phyloP scores from a whole-genome alignment of 352 stramenopile genomes.

The Phytophthora sp. region DNA sequence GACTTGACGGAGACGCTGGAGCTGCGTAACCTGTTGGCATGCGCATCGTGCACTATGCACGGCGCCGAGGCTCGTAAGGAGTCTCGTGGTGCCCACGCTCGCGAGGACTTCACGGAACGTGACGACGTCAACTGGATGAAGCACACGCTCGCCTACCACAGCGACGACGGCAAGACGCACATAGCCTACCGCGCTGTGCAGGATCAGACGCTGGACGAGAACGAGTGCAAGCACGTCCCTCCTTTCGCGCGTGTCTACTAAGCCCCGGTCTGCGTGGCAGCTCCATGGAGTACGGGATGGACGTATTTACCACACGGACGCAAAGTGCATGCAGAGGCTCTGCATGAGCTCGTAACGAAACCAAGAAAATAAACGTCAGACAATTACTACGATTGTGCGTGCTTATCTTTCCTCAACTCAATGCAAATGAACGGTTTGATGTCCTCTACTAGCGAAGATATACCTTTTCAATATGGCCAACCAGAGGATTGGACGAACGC shows the following conservation, averaged over 20 bases:
- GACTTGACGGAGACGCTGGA: conserved; percentile 97
- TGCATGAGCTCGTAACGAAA: conserved; percentile 35
- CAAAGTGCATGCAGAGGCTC: conserved; percentile 20
- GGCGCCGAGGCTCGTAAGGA: conserved; percentile 95
- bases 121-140: conserved; percentile 98
- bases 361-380: conserved; percentile 39
- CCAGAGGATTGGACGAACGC: no score
- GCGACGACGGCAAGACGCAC: conserved; percentile 89
- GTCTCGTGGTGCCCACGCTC: conserved; percentile 94
- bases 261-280: conserved; percentile 30
- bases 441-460: no score
- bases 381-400: conserved; percentile 25
- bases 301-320: conserved; percentile 34
- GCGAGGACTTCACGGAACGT: conserved; percentile 95
- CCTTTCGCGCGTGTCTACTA: conserved; percentile 97
- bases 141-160: conserved; percentile 95
- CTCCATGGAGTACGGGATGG: conserved; percentile 31
- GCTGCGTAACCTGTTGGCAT: conserved; percentile 93
- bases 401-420: no score
- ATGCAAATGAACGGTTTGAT: no score
- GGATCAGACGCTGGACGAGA: conserved; percentile 95
- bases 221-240: conserved; percentile 94
- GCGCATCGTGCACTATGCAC: conserved; percentile 95
- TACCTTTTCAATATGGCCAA: no score
- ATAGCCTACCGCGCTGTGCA: conserved; percentile 94